Evolutionary conservation across 2,329 filamentous ascomycete species (phyloP), one percentile per base, ranked within the genome.

Genomic region (Didymosphaeria variabile): DNA sequence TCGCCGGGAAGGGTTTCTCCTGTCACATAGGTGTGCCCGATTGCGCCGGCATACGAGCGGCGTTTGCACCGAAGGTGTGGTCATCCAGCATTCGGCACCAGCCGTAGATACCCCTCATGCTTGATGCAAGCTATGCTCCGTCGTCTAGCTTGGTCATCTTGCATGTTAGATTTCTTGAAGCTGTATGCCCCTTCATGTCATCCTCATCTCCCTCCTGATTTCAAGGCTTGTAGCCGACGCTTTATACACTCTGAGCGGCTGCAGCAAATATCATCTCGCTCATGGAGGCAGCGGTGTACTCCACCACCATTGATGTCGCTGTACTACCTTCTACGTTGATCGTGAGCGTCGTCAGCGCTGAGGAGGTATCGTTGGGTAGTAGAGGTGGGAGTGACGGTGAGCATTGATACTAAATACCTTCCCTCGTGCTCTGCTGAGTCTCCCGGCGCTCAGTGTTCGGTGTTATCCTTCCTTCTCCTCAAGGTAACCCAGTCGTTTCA

Each of bases 11-110:
- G 10, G 32, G n/a, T 42, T 29, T 44, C 12, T 36, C 31, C 29
- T 47, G 38, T 55, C 53, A 55, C 40, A 55, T 32, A 21, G n/a
- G 31, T 29, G 13, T 55, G 53, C 12, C 19, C 42, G 42, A 19
- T 46, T 17, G n/a, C 19, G n/a, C 17, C 38, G 31, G 19, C 31
- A 36, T 26, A n/a, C 29, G n/a, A 46, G 10, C 31, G 31, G 53
- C 42, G 53, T 55, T 55, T 55, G 53, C 31, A 45, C 29, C 42
- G n/a, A 55, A 32, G 17, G 13, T 36, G 40, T 47, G 53, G 40
- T 21, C 40, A n/a, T n/a, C 31, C 6, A 19, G 36, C 42, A 55
- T 36, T 55, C 19, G 53, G 26, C 53, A 23, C 31, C 13, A 17
- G 31, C 9, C 29, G 9, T 36, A 12, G 3, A n/a, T 13, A 31